phyloP scores from a whole-genome alignment of 108 stramenopile species.

The Seminavis robusta region DNA sequence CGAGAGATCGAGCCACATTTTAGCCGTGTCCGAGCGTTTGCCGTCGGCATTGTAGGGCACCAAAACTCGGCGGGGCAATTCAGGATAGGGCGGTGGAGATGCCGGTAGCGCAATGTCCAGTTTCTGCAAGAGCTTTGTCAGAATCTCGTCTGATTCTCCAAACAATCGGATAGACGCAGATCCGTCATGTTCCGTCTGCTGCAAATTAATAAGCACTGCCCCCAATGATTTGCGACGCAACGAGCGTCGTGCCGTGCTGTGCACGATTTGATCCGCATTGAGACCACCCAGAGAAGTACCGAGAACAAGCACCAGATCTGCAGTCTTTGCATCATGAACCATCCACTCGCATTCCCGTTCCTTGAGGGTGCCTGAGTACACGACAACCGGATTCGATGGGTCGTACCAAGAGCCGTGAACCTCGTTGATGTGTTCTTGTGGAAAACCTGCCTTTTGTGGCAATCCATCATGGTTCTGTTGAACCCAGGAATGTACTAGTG shows the following conservation, averaged over 20 bases:
- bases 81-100: background rate
- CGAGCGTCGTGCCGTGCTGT: constrained; percentile 4
- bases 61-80: background rate
- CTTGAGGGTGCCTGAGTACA: constrained; percentile 6
- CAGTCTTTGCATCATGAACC: constrained; percentile 2
- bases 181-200: constrained; percentile 15
- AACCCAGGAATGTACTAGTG: constrained; percentile 6
- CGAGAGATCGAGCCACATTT: too few relatives aligned
- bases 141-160: constrained; percentile 6
- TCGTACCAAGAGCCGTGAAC: constrained; percentile 21
- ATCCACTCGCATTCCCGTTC: background rate
- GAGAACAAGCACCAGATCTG: constrained; percentile 13
- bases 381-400: constrained; percentile 16
- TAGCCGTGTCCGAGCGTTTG: too few relatives aligned
- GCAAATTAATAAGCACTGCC: constrained; percentile 14
- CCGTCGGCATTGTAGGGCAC: constrained; percentile 2
- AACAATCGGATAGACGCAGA: constrained; percentile 4
- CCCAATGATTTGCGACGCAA: background rate
- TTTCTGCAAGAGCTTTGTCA: background rate
- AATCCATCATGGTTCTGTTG: constrained; percentile 25
- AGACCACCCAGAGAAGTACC: constrained; percentile 12
- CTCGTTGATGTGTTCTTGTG: constrained; percentile 10
- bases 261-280: constrained; percentile 15
- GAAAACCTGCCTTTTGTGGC: constrained; percentile 19
- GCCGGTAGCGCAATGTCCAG: background rate